phyloP scores from a whole-genome alignment of 176 grass and related monocot species.

The Tuctoria greenei region DNA sequence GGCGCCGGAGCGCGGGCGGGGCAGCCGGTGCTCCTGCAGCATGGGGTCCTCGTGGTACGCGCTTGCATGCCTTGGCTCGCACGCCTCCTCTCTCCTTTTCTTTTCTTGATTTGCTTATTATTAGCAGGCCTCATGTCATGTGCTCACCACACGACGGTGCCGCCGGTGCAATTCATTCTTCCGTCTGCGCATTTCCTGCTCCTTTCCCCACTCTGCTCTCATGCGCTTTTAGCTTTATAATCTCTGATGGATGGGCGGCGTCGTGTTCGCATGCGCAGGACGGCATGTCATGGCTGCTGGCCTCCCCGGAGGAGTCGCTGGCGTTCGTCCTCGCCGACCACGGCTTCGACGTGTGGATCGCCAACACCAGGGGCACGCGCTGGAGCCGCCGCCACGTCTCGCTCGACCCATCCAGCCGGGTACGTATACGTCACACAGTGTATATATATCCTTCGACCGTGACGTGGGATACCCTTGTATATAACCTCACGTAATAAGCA shows the following conservation, averaged over 20 bases:
- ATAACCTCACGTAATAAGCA: background rate
- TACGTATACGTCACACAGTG: background rate
- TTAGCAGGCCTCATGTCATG: constrained; percentile 9
- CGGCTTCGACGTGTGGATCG: constrained; percentile 91
- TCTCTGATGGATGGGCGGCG: background rate
- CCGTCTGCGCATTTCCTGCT: too few relatives aligned
- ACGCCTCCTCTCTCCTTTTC: constrained; percentile 3
- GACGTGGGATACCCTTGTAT: background rate
- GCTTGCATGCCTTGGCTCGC: background rate
- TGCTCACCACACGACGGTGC: background rate
- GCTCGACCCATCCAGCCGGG: constrained; percentile 42
- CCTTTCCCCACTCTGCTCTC: too few relatives aligned
- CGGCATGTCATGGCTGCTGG: constrained; percentile 72
- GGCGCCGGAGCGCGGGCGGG: background rate
- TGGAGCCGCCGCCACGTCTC: constrained; percentile 68
- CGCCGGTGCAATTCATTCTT: background rate
- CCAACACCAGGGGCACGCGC: constrained; percentile 70
- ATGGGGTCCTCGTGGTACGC: constrained; percentile 75
- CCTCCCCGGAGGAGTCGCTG: constrained; percentile 68
- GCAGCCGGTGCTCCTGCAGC: constrained; percentile 86
- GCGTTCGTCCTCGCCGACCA: constrained; percentile 68
- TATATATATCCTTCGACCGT: background rate
- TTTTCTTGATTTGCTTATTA: background rate
- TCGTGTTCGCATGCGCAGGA: constrained; percentile 43
- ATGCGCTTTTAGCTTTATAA: too few relatives aligned